Evolutionary conservation across 441 rosid genomes (phyloP).

Genomic region (Gossypium lobatum): DNA sequence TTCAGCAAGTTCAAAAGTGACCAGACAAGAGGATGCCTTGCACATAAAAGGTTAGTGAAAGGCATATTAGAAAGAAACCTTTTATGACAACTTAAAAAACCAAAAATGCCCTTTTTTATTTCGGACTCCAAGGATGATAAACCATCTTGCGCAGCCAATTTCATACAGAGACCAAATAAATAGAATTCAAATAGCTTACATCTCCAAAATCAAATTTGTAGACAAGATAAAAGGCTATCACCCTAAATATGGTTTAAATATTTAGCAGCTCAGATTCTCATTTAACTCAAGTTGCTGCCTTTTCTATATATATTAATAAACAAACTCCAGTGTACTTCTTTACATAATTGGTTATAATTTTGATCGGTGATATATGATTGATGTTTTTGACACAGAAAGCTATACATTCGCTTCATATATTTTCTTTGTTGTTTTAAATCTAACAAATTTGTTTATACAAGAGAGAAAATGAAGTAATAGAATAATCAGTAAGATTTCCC

Average conservation of each 20-base stretch:
- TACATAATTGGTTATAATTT: not conserved
- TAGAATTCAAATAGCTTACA: not conserved
- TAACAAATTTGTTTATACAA: not conserved
- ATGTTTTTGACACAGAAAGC: not conserved
- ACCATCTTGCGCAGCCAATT: not conserved
- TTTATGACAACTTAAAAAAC: not conserved
- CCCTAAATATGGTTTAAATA: not conserved
- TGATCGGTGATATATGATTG: not conserved
- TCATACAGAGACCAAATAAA: not conserved
- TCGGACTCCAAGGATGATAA: not conserved
- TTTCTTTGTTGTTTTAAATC: not conserved
- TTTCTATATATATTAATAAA: not conserved
- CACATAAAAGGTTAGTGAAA: not conserved
- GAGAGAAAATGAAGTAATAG: not conserved
- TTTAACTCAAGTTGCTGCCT: not conserved
- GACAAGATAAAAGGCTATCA: not conserved
- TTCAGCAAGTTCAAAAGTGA: conserved; percentile 4
- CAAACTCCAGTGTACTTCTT: not conserved
- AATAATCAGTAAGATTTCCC: not conserved
- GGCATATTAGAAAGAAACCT: not conserved
- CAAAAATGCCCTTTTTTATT: not conserved
- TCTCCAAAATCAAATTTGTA: not conserved
- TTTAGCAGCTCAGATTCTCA: not conserved
- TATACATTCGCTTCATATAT: not conserved
- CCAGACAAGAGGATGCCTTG: not conserved